These are phyloP conservation scores for Neurospora cerealis DNA, from an alignment of 495 filamentous ascomycete genomes.

Conservation along the genomic window DNA sequence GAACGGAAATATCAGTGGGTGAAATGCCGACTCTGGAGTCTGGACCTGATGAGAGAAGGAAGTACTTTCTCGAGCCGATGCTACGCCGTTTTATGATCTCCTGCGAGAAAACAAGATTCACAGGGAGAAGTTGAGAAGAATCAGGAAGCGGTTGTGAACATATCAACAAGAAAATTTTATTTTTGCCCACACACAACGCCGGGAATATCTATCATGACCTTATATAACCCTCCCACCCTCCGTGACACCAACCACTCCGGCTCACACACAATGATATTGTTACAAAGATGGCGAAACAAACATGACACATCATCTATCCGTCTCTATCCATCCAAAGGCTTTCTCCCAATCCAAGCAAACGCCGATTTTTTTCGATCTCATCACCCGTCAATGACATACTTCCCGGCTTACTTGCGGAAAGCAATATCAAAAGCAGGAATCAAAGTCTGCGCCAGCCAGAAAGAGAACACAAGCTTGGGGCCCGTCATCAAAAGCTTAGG, in stretches of 20 bases:
- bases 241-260: background rate
- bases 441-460: constrained; percentile 95
- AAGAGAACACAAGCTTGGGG: constrained; percentile 97
- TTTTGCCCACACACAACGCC: background rate
- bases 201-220: background rate
- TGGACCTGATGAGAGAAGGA: background rate
- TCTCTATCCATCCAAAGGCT: background rate
- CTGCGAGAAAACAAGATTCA: background rate
- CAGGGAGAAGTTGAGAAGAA: background rate
- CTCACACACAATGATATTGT: background rate
- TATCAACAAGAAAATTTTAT: background rate
- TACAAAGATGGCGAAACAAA: background rate
- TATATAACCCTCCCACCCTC: background rate
- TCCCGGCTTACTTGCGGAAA: constrained; percentile 3
- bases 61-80: background rate
- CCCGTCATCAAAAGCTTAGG: constrained; percentile 98
- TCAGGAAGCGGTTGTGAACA: background rate
- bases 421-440: constrained; percentile 51
- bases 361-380: background rate
- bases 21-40: background rate
- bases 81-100: background rate
- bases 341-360: background rate
- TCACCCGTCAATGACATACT: background rate
- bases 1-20: too few relatives aligned
- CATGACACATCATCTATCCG: background rate